Evolutionary conservation across 2,329 filamentous ascomycete species (phyloP).

Genomic region (Alternaria solani): DNA sequence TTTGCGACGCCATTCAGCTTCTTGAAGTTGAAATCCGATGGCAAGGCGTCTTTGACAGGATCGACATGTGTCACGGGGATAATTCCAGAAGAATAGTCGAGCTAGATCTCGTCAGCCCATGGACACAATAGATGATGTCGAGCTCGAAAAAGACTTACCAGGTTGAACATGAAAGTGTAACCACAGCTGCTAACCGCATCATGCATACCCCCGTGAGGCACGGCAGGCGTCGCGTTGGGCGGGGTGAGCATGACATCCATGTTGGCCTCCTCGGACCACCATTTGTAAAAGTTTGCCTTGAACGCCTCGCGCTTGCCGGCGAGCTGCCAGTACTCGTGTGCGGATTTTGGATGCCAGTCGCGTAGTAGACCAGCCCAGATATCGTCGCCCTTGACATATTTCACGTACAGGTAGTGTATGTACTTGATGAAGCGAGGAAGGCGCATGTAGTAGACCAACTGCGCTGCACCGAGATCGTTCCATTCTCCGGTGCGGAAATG

Average conservation of each 20-base stretch:
- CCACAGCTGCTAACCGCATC: conserved; percentile 86
- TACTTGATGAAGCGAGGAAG: conserved; percentile 79
- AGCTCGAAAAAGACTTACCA: conserved; percentile 63
- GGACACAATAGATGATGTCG: not conserved
- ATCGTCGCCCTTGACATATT: conserved; percentile 77
- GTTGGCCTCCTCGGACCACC: conserved; percentile 74
- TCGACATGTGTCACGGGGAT: conserved; percentile 88
- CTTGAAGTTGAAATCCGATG: conserved; percentile 66
- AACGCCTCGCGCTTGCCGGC: conserved; percentile 80
- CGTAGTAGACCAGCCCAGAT: conserved; percentile 81
- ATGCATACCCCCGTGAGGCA: conserved; percentile 86
- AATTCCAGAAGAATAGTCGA: conserved; percentile 86
- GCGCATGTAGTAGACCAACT: conserved; percentile 77
- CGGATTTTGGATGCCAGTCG: conserved; percentile 76
- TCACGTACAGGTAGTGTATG: conserved; percentile 89
- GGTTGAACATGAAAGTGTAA: conserved; percentile 92
- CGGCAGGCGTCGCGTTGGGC: conserved; percentile 89
- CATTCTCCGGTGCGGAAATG: conserved; percentile 80
- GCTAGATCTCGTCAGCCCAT: conserved; percentile 53
- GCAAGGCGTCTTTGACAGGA: conserved; percentile 69
- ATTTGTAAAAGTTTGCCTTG: conserved; percentile 80
- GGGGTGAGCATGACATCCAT: conserved; percentile 83
- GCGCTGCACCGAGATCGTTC: conserved; percentile 78
- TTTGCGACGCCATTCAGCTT: conserved; percentile 79
- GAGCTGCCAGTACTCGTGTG: conserved; percentile 82